phyloP scores from a whole-genome alignment of 768 basidiomycete species.

The Candolleomyces eurysporus region DNA sequence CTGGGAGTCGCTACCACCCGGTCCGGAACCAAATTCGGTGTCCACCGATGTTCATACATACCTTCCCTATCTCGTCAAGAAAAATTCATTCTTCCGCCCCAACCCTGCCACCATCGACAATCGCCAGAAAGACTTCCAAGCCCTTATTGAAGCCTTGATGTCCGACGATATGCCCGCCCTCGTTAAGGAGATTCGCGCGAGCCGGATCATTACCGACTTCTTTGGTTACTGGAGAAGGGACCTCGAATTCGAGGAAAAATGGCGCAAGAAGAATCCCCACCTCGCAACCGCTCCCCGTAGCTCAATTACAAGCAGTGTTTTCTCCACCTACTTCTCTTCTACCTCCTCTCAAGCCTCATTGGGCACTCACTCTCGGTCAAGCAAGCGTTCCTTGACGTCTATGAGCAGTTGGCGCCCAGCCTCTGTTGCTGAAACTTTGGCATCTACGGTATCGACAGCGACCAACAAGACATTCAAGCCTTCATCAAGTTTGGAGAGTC shows the following conservation, averaged over 20 bases:
- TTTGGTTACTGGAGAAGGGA: constrained; percentile 79
- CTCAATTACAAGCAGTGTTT: constrained; percentile 53
- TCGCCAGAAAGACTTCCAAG: constrained; percentile 57
- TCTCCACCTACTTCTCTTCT: constrained; percentile 60
- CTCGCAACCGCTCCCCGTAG: constrained; percentile 26
- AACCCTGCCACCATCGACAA: constrained; percentile 65
- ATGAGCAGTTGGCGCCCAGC: not conserved
- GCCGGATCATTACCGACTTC: constrained; percentile 64
- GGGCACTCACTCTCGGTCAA: constrained; percentile 5
- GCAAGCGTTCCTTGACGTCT: not conserved
- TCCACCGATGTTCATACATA: constrained; percentile 65
- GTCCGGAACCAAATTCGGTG: constrained; percentile 74
- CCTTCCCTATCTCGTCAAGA: constrained; percentile 68
- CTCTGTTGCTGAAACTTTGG: not conserved
- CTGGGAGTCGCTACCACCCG: constrained; percentile 82
- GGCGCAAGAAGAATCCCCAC: constrained; percentile 16
- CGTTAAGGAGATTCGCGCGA: constrained; percentile 61
- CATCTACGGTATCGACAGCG: not conserved
- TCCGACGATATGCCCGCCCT: constrained; percentile 61
- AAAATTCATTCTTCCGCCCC: constrained; percentile 68
- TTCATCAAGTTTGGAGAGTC: constrained; percentile 1
- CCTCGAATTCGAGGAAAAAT: constrained; percentile 53
- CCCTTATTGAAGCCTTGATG: constrained; percentile 60
- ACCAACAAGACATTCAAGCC: constrained; percentile 1
- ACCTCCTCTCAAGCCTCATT: constrained; percentile 28